These are phyloP conservation scores for Chaetomium fimeti DNA, from an alignment of 495 filamentous ascomycete genomes.

Conservation along the genomic window DNA sequence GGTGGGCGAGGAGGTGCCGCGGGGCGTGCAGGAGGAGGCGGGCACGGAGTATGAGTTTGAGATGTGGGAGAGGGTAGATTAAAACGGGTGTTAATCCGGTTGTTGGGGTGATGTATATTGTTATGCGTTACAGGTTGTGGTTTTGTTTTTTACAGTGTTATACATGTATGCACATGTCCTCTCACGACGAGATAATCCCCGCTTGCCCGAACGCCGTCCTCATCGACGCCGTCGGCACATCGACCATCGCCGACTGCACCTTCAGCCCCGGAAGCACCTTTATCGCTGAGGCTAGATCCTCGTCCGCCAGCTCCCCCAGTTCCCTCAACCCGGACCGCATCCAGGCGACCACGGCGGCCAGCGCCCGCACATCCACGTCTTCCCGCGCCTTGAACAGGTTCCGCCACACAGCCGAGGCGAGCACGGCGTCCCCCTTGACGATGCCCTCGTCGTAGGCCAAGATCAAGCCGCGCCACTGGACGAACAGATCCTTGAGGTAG, in stretches of 20 bases:
- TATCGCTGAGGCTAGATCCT: conserved; percentile 38
- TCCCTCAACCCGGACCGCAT: conserved; percentile 65
- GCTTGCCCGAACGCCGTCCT: conserved; percentile 24
- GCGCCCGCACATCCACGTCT: conserved; percentile 65
- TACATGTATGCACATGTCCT: background rate
- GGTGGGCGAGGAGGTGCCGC: conserved; percentile 51
- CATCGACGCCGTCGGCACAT: conserved; percentile 34
- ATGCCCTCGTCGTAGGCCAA: conserved; percentile 87
- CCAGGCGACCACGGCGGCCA: conserved; percentile 77
- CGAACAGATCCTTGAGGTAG: conserved; percentile 88
- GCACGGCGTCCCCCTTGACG: conserved; percentile 75
- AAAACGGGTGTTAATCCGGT: background rate
- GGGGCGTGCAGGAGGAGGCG: conserved; percentile 53
- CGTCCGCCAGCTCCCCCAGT: conserved; percentile 63
- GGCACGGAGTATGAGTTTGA: conserved; percentile 63
- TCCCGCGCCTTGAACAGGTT: conserved; percentile 79
- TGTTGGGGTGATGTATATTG: conserved; percentile 1
- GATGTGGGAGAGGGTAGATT: conserved; percentile 57
- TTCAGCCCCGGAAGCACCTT: conserved; percentile 44
- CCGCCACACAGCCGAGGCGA: conserved; percentile 87
- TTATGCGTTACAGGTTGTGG: background rate
- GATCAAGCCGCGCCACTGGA: conserved; percentile 84
- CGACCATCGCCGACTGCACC: conserved; percentile 44
- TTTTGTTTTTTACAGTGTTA: background rate
- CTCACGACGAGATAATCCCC: background rate